Evolutionary conservation across 495 filamentous ascomycete genomes (phyloP), one percentile per base, ranked within the genome.

Genomic region (Diplogelasinospora grovesii): DNA sequence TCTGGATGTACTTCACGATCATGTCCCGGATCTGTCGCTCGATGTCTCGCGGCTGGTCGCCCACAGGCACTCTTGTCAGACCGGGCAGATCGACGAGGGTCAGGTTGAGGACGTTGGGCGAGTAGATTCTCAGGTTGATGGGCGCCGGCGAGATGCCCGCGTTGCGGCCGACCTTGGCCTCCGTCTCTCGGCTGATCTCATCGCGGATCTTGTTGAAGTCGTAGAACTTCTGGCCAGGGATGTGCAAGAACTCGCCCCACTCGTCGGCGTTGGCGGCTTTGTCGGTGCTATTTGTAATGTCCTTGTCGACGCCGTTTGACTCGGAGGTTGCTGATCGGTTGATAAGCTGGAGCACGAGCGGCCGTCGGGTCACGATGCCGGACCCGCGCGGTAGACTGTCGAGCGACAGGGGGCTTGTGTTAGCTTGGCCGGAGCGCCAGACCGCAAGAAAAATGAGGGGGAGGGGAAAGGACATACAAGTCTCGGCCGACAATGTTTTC

Each of bases 181-280:
- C 93, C 35, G 93, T 99, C 70, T 99, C 93, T 56, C 86, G 79
- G 42, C 89, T 85, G 54, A 99, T 97, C 70, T 99, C 93, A 27
- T 99, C 93, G 45, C 93, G 80, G 52, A 99, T 95, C 75, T 96
- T 95, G 74, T 94, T 93, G 73, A 99, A 99, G 65, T 99, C 93
- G 70, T 79, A 79, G 74, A 94, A 97, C 69, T 97, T 97, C 70
- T 99, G 85, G 50, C 92, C 92, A 24, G 92, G 93, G 43, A 99
- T 87, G 61, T 99, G 93, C 36, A 97, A 74, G 65, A 99, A 99
- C 72, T 99, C 93, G 67, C 92, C 93, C 82, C 94, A 97, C 65
- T 99, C 93, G 57, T 97, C 89, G 21, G 77, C 60, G 63, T 99
- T 99, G 49, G 86, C 81, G 43, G 86, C 86, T 57, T 81, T 81